phyloP scores from a whole-genome alignment of 2,329 filamentous ascomycete species.

The Penicillium psychrosexuale region DNA sequence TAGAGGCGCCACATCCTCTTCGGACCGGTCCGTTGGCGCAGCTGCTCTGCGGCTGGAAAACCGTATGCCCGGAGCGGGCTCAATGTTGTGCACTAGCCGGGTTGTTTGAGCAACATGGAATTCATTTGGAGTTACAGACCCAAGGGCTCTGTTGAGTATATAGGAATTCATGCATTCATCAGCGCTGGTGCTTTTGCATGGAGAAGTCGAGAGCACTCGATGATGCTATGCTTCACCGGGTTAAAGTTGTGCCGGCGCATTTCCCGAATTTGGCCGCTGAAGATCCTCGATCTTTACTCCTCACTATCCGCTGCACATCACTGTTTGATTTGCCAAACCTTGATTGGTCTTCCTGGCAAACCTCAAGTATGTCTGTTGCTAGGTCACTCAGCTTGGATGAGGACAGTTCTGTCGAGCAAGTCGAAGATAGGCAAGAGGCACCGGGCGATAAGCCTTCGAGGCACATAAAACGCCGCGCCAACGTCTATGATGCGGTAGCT shows the following conservation, averaged over 20 bases:
- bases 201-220: background rate
- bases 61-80: constrained; percentile 62
- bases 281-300: background rate
- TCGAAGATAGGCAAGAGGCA: constrained; percentile 2
- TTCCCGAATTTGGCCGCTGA: background rate
- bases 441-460: constrained; percentile 11
- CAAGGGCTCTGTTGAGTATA: constrained; percentile 71
- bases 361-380: background rate
- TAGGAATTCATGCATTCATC: constrained; percentile 69
- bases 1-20: constrained; percentile 13
- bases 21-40: constrained; percentile 4
- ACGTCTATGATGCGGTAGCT: constrained; percentile 59
- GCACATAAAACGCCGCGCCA: constrained; percentile 39
- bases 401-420: background rate
- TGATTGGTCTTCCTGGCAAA: constrained; percentile 5
- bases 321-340: constrained; percentile 1
- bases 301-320: background rate
- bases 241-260: constrained; percentile 24
- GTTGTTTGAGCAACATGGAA: constrained; percentile 66
- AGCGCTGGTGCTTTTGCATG: background rate
- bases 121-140: constrained; percentile 60
- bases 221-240: constrained; percentile 29
- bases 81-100: constrained; percentile 66
- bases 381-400: background rate
- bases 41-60: constrained; percentile 60